Base-by-base conservation (phyloP, 2,329 filamentous ascomycete genomes). In the Colletotrichum sublineola region DNA sequence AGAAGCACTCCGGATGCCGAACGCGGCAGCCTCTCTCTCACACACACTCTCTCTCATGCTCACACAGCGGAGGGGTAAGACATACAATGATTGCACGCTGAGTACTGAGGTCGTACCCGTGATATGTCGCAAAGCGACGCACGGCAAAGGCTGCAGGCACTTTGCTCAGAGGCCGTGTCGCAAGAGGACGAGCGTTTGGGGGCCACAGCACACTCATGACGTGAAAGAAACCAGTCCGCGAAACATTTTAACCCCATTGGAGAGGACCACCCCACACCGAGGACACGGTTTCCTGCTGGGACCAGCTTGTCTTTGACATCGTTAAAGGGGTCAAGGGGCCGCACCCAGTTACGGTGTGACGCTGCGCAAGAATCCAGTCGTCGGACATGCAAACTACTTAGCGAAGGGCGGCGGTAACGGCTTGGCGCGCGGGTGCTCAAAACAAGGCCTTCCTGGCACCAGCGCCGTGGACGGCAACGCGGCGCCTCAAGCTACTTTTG, bases 51-150 rank as follows among this genome's bases (percentile, higher is more conserved):
- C 24, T 24, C 24, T 24, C 24, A 24, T 24, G 24, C 53, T 18
- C 44, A 36, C 29, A 44, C 15, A n/a, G 50, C 46, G 56, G 55
- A 44, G 44, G 52, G 50, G 63, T 50, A 46, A 44, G 58, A 52
- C 52, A 68, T 31, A 31, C n/a, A 36, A 44, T 24, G 46, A 48
- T 42, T n/a, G 57, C 42, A 46, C n/a, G 18, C 12, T 18, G 58
- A 33, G 57, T 53, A 46, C 48, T 31, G 56, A 63, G 36, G 65
- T 68, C 36, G 63, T 42, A 71, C 57, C 50, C 33, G 40, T 71
- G 20, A 52, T 42, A 63, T 52, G 69, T 58, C 40, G 68, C 68
- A 61, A 62, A 67, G 65, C 29, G 58, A 68, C 38, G 65, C 69
- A 63, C 64, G 36, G 65, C 44, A 61, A 40, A 61, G 46, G 38